Evolutionary conservation across 768 basidiomycete species (phyloP).

Genomic region (Termitomyces sp.): DNA sequence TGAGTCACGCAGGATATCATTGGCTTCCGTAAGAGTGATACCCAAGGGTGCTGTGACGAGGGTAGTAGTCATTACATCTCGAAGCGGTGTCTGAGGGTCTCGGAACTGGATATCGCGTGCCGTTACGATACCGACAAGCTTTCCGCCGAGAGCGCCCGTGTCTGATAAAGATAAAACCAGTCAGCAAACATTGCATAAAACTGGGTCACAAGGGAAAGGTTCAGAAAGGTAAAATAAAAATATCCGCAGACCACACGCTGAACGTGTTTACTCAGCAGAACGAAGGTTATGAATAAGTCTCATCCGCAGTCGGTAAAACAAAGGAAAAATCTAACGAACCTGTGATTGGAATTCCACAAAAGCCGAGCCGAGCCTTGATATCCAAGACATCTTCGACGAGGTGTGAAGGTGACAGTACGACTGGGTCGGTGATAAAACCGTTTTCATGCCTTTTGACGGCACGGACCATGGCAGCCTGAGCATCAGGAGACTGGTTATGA

Average conservation of each 20-base stretch:
- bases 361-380: slow-evolving; percentile 88
- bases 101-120: slow-evolving; percentile 96
- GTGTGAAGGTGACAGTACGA: slow-evolving; percentile 77
- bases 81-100: slow-evolving; percentile 54
- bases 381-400: slow-evolving; percentile 86
- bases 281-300: slow-evolving; percentile 70
- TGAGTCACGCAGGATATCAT: slow-evolving; percentile 88
- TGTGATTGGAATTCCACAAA: slow-evolving; percentile 96
- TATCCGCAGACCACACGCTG: slow-evolving; percentile 73
- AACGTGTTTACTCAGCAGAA: slow-evolving; percentile 79
- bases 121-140: slow-evolving; percentile 95
- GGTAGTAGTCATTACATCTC: slow-evolving; percentile 83
- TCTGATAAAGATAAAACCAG: slow-evolving; percentile 45
- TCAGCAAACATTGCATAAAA: slow-evolving; percentile 4
- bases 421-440: slow-evolving; percentile 94
- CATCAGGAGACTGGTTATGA: slow-evolving; percentile 82
- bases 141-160: slow-evolving; percentile 80
- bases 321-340: slow-evolving; percentile 48
- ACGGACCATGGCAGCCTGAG: slow-evolving; percentile 95
- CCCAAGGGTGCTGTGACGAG: slow-evolving; percentile 87
- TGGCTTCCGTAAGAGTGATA: slow-evolving; percentile 87
- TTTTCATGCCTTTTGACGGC: slow-evolving; percentile 98
- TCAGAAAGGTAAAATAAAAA: slow-evolving; percentile 32
- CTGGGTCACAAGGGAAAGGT: slow-evolving; percentile 13
- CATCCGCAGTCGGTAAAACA: slow-evolving; percentile 33